These are phyloP conservation scores for Wickerhamomyces rabaulensis DNA, from an alignment of 805 yeast species.

Conservation along the genomic window DNA sequence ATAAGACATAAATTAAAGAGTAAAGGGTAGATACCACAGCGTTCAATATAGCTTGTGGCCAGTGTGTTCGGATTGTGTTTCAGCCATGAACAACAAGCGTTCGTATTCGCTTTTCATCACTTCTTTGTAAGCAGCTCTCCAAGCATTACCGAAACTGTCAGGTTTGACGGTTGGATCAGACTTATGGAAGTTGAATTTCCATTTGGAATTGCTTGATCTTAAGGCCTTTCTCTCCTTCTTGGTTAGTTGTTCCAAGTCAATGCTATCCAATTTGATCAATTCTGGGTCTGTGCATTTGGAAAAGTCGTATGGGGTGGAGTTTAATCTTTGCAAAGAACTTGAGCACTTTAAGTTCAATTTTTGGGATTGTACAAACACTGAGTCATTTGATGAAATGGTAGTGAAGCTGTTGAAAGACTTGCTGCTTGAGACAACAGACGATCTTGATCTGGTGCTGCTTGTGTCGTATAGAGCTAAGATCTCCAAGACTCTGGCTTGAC, in stretches of 20 bases:
- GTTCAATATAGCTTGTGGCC: neutral
- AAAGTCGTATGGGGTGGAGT: neutral
- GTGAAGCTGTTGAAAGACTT: neutral
- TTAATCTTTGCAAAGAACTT: neutral
- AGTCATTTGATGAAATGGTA: neutral
- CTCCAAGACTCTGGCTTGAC: neutral
- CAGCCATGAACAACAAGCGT: constrained; percentile 6
- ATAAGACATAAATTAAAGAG: too few species aligned
- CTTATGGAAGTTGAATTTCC: constrained; percentile 2
- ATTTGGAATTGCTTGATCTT: neutral
- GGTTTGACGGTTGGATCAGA: constrained; percentile 2
- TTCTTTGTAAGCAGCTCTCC: constrained; percentile 3
- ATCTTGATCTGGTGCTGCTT: neutral
- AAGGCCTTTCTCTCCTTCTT: constrained; percentile 1
- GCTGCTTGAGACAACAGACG: neutral
- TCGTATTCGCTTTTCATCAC: constrained; percentile 6
- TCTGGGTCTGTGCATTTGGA: neutral
- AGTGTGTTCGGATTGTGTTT: neutral
- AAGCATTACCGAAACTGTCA: constrained; percentile 7
- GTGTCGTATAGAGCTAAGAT: neutral
- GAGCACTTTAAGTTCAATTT: neutral
- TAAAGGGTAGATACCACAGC: neutral
- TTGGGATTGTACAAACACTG: neutral
- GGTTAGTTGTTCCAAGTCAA: constrained; percentile 1
- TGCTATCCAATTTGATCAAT: neutral